A percentile compares a stretch with the other conserved stretches of the same genome.
Conservation (phyloP, 768 basidiomycete species). For the Suillus tomentosus region DNA sequence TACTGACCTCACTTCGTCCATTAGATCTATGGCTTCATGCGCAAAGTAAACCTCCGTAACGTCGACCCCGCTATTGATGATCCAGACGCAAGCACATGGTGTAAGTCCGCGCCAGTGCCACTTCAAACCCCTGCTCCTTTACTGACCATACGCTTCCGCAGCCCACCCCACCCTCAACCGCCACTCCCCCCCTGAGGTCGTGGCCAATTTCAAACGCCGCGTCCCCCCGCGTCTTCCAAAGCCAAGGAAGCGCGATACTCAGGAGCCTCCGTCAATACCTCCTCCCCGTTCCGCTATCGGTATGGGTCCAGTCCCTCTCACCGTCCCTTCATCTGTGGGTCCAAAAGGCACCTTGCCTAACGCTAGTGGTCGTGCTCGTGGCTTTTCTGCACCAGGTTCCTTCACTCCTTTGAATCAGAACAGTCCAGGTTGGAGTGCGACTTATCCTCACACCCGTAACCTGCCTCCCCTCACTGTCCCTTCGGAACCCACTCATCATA, state of each 20-base stretch:
- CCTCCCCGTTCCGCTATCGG: conserved; percentile 78
- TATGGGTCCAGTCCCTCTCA: conserved; percentile 67
- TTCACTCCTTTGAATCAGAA: conserved; percentile 71
- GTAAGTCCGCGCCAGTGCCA: conserved; percentile 52
- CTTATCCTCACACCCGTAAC: conserved; percentile 55
- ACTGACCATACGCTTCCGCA: conserved; percentile 31
- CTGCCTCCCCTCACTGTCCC: conserved; percentile 85
- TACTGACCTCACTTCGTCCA: conserved; percentile 16
- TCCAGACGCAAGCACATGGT: conserved; percentile 96
- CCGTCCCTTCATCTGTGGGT: conserved; percentile 51
- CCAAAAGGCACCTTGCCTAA: conserved; percentile 41
- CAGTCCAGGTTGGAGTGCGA: conserved; percentile 59
- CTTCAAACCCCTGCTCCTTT: conserved; percentile 19
- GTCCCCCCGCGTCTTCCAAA: conserved; percentile 92
- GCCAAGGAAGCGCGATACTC: conserved; percentile 74
- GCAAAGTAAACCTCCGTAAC: conserved; percentile 94
- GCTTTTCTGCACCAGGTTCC: conserved; percentile 82
- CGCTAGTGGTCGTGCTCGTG: conserved; percentile 57
- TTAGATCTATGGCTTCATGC: conserved; percentile 98
- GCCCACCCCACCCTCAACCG: conserved; percentile 92
- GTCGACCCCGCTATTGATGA: conserved; percentile 94
- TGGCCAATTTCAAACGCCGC: conserved; percentile 93
- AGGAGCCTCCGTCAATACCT: conserved; percentile 68
- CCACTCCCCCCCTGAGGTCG: conserved; percentile 86
- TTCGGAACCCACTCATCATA: conserved; percentile 61